phyloP scores from a whole-genome alignment of 192 early-diverging fungal species.

The Oehlia diaphana region DNA sequence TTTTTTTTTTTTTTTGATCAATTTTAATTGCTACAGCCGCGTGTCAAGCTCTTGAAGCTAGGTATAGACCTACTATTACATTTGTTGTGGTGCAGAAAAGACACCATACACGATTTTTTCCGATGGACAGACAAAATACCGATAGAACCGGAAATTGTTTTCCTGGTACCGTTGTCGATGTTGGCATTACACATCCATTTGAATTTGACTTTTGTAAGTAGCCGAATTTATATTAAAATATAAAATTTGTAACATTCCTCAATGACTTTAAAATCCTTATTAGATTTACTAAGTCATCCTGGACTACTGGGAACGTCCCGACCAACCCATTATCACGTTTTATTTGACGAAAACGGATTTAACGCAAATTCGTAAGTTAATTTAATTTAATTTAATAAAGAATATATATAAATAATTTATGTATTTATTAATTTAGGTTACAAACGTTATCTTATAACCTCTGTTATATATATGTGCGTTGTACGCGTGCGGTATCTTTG shows the following conservation, averaged over 20 bases:
- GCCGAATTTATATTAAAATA: not conserved
- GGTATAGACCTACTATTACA: slow-evolving; percentile 79
- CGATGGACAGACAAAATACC: slow-evolving; percentile 53
- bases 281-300: slow-evolving; percentile 79
- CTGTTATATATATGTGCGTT: slow-evolving; percentile 90
- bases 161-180: slow-evolving; percentile 81
- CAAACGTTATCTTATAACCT: slow-evolving; percentile 88
- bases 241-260: not conserved
- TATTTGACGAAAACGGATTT: slow-evolving; percentile 87
- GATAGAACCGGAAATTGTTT: slow-evolving; percentile 80
- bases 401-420: not conserved
- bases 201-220: slow-evolving; percentile 81
- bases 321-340: slow-evolving; percentile 91
- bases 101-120: slow-evolving; percentile 87
- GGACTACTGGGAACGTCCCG: slow-evolving; percentile 92
- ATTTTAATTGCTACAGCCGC: slow-evolving; percentile 48
- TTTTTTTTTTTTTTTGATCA: not conserved
- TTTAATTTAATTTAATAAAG: not conserved
- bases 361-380: slow-evolving; percentile 53
- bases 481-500: slow-evolving; percentile 86
- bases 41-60: slow-evolving; percentile 60
- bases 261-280: not conserved
- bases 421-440: slow-evolving; percentile 38
- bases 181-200: slow-evolving; percentile 69
- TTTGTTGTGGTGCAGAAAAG: slow-evolving; percentile 87